Conservation (phyloP, 2,329 filamentous ascomycete species). For the Lizonia empirigonia region DNA sequence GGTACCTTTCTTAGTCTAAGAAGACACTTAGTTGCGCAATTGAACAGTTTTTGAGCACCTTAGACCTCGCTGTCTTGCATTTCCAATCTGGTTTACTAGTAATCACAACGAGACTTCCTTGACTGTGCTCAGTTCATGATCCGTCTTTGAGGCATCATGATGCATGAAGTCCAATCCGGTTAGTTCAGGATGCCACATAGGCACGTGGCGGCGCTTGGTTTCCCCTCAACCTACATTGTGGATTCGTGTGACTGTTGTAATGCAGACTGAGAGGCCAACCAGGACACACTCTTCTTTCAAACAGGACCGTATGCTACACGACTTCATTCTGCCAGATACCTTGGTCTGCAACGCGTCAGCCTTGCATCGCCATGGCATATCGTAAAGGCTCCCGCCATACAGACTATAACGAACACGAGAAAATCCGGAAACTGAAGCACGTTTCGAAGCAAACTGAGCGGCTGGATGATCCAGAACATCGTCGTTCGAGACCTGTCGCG, state of each 20-base stretch:
- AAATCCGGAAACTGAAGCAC: not conserved
- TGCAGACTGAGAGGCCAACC: not conserved
- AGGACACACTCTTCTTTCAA: not conserved
- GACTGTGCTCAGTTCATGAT: no score
- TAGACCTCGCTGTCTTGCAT: no score
- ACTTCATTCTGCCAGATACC: not conserved
- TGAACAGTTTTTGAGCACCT: no score
- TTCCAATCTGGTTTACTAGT: no score
- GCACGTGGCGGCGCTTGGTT: not conserved
- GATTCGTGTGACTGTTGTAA: not conserved
- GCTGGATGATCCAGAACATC: no score
- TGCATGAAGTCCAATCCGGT: conserved; percentile 3
- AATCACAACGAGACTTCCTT: no score
- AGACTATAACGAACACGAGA: not conserved
- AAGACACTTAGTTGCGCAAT: no score
- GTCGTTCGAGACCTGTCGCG: not conserved
- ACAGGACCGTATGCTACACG: not conserved
- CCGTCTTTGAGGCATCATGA: no score
- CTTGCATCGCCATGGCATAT: not conserved
- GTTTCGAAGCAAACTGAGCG: not conserved
- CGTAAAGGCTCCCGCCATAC: not conserved
- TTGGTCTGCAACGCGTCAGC: not conserved
- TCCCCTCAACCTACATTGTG: not conserved
- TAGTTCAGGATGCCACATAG: conserved; percentile 10
- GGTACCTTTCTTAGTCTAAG: no score